Conservation (phyloP, 2,329 filamentous ascomycete species). For the Colletotrichum kahawae region DNA sequence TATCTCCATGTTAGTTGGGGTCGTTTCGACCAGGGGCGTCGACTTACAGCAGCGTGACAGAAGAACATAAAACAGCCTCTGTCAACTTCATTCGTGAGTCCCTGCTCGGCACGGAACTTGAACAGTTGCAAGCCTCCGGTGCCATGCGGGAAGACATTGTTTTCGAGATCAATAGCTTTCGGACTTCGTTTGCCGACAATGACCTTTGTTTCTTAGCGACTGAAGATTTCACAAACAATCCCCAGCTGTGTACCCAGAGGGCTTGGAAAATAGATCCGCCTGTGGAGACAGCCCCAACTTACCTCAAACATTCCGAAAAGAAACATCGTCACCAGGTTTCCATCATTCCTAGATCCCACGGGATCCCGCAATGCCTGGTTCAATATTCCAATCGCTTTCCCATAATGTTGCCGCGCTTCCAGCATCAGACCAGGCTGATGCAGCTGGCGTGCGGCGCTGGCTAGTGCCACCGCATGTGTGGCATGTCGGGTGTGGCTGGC, state of each 20-base stretch:
- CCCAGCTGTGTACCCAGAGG: not conserved
- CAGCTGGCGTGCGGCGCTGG: slow-evolving; percentile 1
- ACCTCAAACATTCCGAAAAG: slow-evolving; percentile 16
- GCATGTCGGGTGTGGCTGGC: slow-evolving; percentile 6
- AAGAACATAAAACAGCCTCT: slow-evolving; percentile 3
- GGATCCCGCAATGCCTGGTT: not conserved
- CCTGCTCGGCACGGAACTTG: slow-evolving; percentile 5
- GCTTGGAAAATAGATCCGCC: no score
- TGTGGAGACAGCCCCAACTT: not conserved
- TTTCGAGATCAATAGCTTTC: not conserved
- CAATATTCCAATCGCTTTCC: not conserved
- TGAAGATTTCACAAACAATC: not conserved
- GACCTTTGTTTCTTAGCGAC: not conserved
- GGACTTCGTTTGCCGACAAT: not conserved
- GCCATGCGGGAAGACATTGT: not conserved
- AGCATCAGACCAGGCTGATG: slow-evolving; percentile 6
- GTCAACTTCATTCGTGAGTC: slow-evolving; percentile 5
- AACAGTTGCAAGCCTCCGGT: slow-evolving; percentile 7
- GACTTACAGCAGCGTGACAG: slow-evolving; percentile 8
- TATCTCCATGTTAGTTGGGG: not conserved
- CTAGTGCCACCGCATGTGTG: slow-evolving; percentile 11
- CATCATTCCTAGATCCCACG: not conserved
- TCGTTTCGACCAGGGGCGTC: fast-evolving
- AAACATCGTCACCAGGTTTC: slow-evolving; percentile 7
- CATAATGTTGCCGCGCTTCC: not conserved